Evolutionary conservation across 2,329 filamentous ascomycete genomes (phyloP).

Genomic region (Fusarium veterinarium): DNA sequence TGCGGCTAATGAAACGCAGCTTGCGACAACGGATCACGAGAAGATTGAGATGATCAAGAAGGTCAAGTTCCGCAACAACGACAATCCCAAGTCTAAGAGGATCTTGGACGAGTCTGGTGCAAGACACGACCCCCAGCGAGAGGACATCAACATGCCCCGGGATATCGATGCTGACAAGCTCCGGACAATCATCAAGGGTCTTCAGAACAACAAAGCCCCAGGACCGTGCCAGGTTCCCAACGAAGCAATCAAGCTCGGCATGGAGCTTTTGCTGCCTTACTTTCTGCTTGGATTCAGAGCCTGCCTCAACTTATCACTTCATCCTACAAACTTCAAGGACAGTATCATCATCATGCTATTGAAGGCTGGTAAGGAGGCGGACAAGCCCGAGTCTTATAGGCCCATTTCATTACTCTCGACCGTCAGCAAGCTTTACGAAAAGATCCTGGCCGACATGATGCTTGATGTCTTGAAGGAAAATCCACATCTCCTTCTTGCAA

Average conservation of each 20-base stretch:
- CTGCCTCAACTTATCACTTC: background rate
- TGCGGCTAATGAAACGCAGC: background rate
- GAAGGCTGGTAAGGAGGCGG: background rate
- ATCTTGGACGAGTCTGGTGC: background rate
- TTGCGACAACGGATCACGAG: background rate
- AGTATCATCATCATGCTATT: slow-evolving; percentile 5
- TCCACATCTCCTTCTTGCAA: background rate
- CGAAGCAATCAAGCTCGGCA: slow-evolving; percentile 7
- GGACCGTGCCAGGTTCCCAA: slow-evolving; percentile 10
- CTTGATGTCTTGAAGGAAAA: background rate
- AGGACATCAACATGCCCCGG: background rate
- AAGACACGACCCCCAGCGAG: background rate
- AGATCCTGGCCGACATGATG: slow-evolving; percentile 4
- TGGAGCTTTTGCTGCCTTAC: background rate
- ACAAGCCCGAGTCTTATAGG: slow-evolving; percentile 3
- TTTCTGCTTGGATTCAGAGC: no score
- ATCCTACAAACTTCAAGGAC: slow-evolving; percentile 10
- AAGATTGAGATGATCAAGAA: background rate
- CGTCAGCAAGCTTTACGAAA: slow-evolving; percentile 19
- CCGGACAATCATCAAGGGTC: background rate
- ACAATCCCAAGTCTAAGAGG: background rate
- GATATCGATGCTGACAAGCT: background rate
- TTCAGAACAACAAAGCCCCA: background rate
- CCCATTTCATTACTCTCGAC: slow-evolving; percentile 13
- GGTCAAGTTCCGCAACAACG: background rate